phyloP scores from a whole-genome alignment of 169 alveolate genomes.

The Eimeria sp. region DNA sequence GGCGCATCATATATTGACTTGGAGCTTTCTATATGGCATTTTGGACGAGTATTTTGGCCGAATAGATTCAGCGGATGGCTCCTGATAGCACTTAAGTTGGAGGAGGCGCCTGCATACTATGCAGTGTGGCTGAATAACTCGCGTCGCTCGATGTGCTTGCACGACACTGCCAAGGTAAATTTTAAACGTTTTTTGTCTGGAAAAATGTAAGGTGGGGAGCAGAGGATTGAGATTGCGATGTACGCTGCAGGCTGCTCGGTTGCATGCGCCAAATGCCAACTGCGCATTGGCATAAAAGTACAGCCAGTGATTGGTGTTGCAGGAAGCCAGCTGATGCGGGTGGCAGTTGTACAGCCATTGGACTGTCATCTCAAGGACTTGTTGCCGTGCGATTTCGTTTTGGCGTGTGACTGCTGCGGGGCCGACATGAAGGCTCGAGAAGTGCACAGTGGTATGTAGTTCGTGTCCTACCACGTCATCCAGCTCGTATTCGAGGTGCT shows the following conservation, averaged over 20 bases:
- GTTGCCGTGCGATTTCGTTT: constrained; percentile 74
- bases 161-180: not conserved
- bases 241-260: constrained; percentile 69
- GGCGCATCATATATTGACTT: not conserved
- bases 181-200: not conserved
- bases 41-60: not conserved
- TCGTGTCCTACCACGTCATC: not conserved
- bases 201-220: not conserved
- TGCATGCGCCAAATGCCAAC: constrained; percentile 76
- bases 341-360: constrained; percentile 37
- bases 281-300: constrained; percentile 39
- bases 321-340: constrained; percentile 20
- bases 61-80: not conserved
- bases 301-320: constrained; percentile 61
- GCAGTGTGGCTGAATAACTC: not conserved
- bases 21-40: not conserved
- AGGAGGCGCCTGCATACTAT: not conserved
- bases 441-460: constrained; percentile 50
- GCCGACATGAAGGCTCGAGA: constrained; percentile 65
- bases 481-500: not conserved
- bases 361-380: constrained; percentile 69
- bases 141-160: not conserved
- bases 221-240: not conserved
- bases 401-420: constrained; percentile 72
- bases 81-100: not conserved